Conservation (phyloP, 129 eudicot genomes). For the Arctium lappa region DNA sequence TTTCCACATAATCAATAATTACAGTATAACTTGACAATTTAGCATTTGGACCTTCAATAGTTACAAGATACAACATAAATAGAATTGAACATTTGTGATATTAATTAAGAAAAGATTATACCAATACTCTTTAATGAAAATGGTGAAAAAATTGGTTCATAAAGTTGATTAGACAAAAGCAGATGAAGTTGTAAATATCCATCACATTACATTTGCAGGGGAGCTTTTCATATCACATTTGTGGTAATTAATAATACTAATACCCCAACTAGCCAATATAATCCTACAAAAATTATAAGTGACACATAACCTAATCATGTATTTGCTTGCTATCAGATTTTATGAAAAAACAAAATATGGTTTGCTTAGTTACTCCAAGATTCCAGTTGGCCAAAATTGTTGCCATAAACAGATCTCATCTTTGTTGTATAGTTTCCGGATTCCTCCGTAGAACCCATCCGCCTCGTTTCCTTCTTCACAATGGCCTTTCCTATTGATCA, state of each 20-base stretch:
- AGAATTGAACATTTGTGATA: neutral
- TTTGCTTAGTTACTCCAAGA: slow-evolving; percentile 42
- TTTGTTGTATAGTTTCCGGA: slow-evolving; percentile 33
- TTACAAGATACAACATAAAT: neutral
- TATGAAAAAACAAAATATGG: slow-evolving; percentile 1
- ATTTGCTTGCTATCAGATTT: slow-evolving; percentile 16
- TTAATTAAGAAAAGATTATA: neutral
- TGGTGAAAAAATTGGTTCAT: neutral
- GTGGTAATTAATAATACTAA: neutral
- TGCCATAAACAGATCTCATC: slow-evolving; percentile 51
- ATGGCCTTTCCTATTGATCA: slow-evolving; percentile 46
- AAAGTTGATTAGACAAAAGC: slow-evolving; percentile 6
- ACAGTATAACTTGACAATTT: no score
- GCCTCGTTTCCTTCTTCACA: slow-evolving; percentile 64
- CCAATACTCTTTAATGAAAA: neutral
- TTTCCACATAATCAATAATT: no score
- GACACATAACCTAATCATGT: neutral
- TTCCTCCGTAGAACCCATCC: slow-evolving; percentile 68
- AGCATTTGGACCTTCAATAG: neutral
- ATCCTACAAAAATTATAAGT: slow-evolving; percentile 6
- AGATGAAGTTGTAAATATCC: slow-evolving; percentile 3
- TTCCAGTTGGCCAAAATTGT: slow-evolving; percentile 48
- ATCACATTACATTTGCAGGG: neutral
- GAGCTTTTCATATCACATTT: neutral
- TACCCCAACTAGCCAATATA: slow-evolving; percentile 16